Evolutionary conservation across 345 rosid genomes (phyloP).

Genomic region (Sisymbrium irio): DNA sequence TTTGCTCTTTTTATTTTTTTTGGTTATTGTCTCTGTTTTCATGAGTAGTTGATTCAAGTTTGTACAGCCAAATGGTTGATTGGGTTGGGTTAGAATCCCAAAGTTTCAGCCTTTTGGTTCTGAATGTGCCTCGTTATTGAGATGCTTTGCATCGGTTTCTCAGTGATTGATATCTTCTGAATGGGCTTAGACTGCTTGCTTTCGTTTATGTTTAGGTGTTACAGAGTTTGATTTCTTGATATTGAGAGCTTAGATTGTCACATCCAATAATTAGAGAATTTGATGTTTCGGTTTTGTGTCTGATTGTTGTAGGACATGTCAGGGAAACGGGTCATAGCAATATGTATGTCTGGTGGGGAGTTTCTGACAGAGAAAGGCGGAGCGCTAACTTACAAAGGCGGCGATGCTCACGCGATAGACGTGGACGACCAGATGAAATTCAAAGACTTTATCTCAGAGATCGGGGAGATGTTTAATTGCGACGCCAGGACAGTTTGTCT

Average conservation of each 20-base stretch:
- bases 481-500: conserved; percentile 56
- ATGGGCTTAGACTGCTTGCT: background rate
- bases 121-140: background rate
- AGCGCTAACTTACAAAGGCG: conserved; percentile 29
- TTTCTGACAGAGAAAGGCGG: conserved; percentile 55
- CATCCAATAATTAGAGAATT: background rate
- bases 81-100: conserved; percentile 1
- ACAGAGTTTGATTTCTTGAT: background rate
- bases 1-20: too few relatives aligned
- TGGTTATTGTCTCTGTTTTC: background rate
- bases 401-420: conserved; percentile 45
- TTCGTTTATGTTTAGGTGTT: conserved; percentile 7
- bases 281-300: background rate
- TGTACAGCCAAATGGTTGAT: conserved; percentile 2
- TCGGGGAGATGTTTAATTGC: conserved; percentile 37
- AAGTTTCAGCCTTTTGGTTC: background rate
- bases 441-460: conserved; percentile 30
- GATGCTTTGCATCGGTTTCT: background rate
- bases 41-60: background rate
- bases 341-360: conserved; percentile 40
- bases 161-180: background rate
- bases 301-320: conserved; percentile 51
- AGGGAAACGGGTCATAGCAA: conserved; percentile 52
- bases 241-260: background rate
- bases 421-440: conserved; percentile 34